phyloP scores from a whole-genome alignment of 768 basidiomycete genomes.

The Suillus subluteus region DNA sequence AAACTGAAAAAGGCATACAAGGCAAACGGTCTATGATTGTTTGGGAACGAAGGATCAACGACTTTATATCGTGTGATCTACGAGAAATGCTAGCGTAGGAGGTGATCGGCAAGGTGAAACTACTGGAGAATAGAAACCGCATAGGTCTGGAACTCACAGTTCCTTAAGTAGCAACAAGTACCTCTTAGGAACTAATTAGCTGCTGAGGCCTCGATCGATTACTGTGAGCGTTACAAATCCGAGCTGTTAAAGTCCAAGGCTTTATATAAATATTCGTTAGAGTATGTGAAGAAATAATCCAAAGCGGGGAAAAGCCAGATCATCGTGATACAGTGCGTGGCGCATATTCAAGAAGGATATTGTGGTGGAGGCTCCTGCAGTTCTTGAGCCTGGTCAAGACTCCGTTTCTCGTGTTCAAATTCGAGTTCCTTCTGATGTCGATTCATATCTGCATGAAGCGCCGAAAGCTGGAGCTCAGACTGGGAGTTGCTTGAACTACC shows the following conservation, averaged over 20 bases:
- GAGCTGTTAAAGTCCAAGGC: neutral
- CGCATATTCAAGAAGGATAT: conserved; percentile 11
- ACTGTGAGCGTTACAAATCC: neutral
- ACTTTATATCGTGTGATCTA: neutral
- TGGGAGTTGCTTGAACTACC: conserved; percentile 45
- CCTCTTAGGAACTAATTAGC: neutral
- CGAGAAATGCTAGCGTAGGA: neutral
- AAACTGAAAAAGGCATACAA: neutral
- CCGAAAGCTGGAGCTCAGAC: conserved; percentile 8
- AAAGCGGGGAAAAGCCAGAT: neutral
- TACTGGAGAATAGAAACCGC: neutral
- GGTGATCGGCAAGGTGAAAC: neutral
- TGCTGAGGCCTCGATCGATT: neutral
- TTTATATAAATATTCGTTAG: neutral
- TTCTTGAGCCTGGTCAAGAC: conserved; percentile 10
- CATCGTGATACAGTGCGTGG: neutral
- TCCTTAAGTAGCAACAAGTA: neutral
- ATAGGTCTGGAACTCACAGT: neutral
- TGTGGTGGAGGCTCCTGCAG: conserved; percentile 14
- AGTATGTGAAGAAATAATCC: neutral
- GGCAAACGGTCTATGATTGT: neutral
- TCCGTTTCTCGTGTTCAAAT: conserved; percentile 8
- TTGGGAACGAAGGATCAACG: neutral
- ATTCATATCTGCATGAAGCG: conserved; percentile 14
- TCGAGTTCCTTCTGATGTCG: conserved; percentile 18